A percentile compares a stretch with the other conserved stretches of the same genome.
phyloP scores from a whole-genome alignment of 192 early-diverging fungal genomes.

The Funneliformis mosseae region DNA sequence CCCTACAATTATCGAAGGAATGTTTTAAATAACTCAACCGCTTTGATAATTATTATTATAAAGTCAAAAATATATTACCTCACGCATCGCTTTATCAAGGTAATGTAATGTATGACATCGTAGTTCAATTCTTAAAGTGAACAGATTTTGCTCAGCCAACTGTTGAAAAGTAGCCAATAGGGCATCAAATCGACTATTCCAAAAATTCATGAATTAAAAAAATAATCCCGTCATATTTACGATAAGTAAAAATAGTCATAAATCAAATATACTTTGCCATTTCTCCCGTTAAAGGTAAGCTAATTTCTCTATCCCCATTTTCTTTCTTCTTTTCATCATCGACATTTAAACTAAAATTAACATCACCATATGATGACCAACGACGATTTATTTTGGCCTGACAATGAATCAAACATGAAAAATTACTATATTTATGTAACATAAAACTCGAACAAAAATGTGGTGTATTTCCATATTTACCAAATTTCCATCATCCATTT shows the following conservation, averaged over 20 bases:
- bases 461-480: not conserved
- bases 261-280: conserved; percentile 43
- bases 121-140: conserved; percentile 81
- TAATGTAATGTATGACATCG: conserved; percentile 86
- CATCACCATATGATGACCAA: conserved; percentile 26
- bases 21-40: not conserved
- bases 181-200: conserved; percentile 50
- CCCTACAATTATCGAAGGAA: conserved; percentile 53
- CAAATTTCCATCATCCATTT: conserved; percentile 33
- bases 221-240: not conserved
- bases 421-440: too few species aligned
- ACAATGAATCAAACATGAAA: too few species aligned
- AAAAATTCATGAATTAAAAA: not conserved
- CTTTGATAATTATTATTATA: not conserved
- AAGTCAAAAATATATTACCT: conserved; percentile 50
- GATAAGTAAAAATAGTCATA: not conserved
- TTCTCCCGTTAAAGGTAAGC: conserved; percentile 51
- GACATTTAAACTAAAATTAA: not conserved
- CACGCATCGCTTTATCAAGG: conserved; percentile 86
- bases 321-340: conserved; percentile 30
- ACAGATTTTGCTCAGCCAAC: conserved; percentile 78
- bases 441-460: too few species aligned
- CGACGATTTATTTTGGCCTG: conserved; percentile 30
- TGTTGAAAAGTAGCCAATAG: conserved; percentile 66
- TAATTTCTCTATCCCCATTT: conserved; percentile 35